Evolutionary conservation across 176 grass and related monocot species (phyloP).

Genomic region (Musa itinerans): DNA sequence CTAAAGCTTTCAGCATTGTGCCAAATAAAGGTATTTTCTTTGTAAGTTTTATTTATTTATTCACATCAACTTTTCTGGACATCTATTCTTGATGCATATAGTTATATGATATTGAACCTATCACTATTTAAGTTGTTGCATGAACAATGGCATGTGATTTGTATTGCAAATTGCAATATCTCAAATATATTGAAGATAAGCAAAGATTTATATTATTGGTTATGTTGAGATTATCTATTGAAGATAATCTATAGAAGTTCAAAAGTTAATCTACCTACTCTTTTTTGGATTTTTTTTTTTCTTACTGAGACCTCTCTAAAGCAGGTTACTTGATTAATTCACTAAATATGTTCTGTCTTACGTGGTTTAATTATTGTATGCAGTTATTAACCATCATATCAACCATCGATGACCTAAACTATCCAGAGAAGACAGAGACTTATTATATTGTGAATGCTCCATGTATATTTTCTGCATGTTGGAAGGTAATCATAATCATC

Average conservation of each 20-base stretch:
- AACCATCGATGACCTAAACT: constrained; percentile 84
- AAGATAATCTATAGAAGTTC: no score
- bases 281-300: background rate
- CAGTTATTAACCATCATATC: constrained; percentile 87
- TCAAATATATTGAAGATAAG: no score
- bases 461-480: constrained; percentile 91
- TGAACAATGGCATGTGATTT: no score
- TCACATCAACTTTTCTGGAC: background rate
- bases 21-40: constrained; percentile 61
- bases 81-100: background rate
- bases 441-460: constrained; percentile 97
- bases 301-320: background rate
- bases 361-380: background rate
- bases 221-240: no score
- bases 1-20: constrained; percentile 70
- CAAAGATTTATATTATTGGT: no score
- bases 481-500: constrained; percentile 49
- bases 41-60: background rate
- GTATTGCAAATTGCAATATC: no score
- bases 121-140: no score
- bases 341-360: background rate
- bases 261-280: background rate
- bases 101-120: no score
- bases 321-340: background rate
- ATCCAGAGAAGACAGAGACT: constrained; percentile 78